These are phyloP conservation scores for Pulveroboletus sp. DNA, from an alignment of 768 basidiomycete species.

Conservation along the genomic window DNA sequence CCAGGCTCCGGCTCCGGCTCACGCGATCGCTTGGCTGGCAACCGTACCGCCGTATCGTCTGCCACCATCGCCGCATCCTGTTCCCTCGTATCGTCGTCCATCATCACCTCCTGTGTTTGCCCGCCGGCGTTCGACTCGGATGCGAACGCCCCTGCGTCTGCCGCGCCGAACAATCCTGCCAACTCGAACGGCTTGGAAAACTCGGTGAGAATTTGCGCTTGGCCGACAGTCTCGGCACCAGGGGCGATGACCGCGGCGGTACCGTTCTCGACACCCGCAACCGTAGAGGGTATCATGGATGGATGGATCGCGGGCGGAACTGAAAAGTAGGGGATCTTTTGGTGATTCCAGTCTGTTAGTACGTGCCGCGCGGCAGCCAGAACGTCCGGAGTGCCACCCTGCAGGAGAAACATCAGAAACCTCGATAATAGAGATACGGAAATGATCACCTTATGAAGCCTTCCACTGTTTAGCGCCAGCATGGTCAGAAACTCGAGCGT, in stretches of 20 bases:
- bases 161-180: constrained; percentile 76
- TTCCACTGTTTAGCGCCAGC: constrained; percentile 79
- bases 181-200: constrained; percentile 80
- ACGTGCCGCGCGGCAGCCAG: constrained; percentile 79
- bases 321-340: constrained; percentile 93
- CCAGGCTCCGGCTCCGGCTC: constrained; percentile 8
- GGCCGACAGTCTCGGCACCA: constrained; percentile 77
- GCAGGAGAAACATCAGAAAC: background rate
- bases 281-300: constrained; percentile 59
- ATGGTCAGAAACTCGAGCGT: constrained; percentile 87
- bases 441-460: constrained; percentile 69
- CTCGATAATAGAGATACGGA: background rate
- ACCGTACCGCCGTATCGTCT: constrained; percentile 34
- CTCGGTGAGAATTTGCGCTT: constrained; percentile 70
- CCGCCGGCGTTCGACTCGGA: background rate
- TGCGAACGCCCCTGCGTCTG: constrained; percentile 83
- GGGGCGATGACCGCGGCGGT: constrained; percentile 42
- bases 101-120: constrained; percentile 37
- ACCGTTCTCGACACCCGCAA: constrained; percentile 35
- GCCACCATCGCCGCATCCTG: constrained; percentile 37
- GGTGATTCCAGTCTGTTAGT: constrained; percentile 91
- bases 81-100: constrained; percentile 41
- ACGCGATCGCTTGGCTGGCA: constrained; percentile 28
- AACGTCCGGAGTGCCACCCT: constrained; percentile 92
- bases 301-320: constrained; percentile 76